Evolutionary conservation across 2,329 filamentous ascomycete genomes (phyloP).

Genomic region (Penicillium griseofulvum): DNA sequence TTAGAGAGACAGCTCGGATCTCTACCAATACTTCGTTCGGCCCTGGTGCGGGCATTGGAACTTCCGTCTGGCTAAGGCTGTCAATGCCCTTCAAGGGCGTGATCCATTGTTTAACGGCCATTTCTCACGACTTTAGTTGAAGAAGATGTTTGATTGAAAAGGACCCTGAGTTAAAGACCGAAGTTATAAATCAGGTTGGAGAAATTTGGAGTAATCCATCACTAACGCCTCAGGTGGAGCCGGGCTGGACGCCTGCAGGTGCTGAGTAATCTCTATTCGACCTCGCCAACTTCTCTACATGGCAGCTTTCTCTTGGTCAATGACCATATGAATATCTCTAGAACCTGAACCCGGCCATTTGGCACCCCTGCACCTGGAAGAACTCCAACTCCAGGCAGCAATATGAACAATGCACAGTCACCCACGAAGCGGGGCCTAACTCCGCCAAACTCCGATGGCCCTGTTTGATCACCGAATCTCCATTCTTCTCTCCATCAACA

Average conservation of each 20-base stretch:
- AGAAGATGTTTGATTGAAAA: background rate
- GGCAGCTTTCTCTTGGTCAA: background rate
- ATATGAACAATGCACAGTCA: background rate
- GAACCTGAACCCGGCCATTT: background rate
- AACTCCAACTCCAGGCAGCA: background rate
- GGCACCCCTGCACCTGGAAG: background rate
- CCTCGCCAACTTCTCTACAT: background rate
- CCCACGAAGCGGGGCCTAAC: constrained; percentile 1
- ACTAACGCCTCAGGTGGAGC: background rate
- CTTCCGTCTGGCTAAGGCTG: constrained; percentile 49
- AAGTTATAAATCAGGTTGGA: constrained; percentile 1
- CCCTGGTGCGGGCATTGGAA: constrained; percentile 48
- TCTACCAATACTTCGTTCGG: constrained; percentile 55
- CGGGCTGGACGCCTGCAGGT: background rate
- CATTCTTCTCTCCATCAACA: background rate
- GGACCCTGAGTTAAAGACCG: background rate
- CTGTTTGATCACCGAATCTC: background rate
- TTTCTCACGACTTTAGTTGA: background rate
- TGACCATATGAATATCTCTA: no score
- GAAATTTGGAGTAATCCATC: constrained; percentile 2
- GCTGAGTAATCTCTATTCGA: constrained; percentile 3
- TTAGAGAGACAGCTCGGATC: constrained; percentile 53
- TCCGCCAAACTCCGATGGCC: constrained; percentile 18
- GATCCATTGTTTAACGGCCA: constrained; percentile 50
- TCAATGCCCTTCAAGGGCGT: constrained; percentile 57